These are phyloP conservation scores for Symbiodinium natans DNA, from an alignment of 73 alveolate genomes.

Conservation along the genomic window DNA sequence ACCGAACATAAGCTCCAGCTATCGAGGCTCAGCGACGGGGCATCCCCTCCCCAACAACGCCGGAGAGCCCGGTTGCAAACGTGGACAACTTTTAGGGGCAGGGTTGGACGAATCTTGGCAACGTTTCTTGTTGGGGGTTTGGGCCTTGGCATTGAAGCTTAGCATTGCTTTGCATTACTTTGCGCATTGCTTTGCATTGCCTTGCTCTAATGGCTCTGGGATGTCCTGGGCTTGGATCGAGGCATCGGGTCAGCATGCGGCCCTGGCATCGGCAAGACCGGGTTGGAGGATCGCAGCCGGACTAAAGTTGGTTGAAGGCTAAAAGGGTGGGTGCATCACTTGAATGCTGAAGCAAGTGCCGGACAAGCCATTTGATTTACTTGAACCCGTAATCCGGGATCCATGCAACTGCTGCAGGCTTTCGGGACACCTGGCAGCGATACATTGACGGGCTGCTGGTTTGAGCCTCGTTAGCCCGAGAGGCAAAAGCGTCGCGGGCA, in stretches of 20 bases:
- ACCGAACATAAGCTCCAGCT: too few relatives aligned
- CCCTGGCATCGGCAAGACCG: constrained; percentile 2
- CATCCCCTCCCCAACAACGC: constrained; percentile 53
- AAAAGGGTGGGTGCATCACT: too few relatives aligned
- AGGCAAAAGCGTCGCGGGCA: too few relatives aligned
- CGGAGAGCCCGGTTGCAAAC: not conserved
- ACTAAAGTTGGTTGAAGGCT: too few relatives aligned
- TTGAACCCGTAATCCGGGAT: not conserved
- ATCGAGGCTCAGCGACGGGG: constrained; percentile 87
- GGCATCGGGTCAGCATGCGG: not conserved
- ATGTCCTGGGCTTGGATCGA: not conserved
- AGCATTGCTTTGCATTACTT: not conserved
- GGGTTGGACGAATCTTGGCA: not conserved
- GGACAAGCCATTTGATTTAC: not conserved
- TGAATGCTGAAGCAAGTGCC: too few relatives aligned
- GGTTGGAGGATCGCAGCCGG: not conserved
- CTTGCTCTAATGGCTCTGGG: too few relatives aligned
- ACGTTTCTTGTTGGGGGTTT: too few relatives aligned
- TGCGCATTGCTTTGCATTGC: too few relatives aligned
- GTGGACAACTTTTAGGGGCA: not conserved
- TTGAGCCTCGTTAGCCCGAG: not conserved
- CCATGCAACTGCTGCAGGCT: not conserved
- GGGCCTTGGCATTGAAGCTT: not conserved
- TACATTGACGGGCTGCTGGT: constrained; percentile 71
- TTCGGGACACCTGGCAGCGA: constrained; percentile 78